These are phyloP conservation scores for Calonectria crousiana DNA, from an alignment of 2,329 filamentous ascomycete genomes.

Conservation along the genomic window DNA sequence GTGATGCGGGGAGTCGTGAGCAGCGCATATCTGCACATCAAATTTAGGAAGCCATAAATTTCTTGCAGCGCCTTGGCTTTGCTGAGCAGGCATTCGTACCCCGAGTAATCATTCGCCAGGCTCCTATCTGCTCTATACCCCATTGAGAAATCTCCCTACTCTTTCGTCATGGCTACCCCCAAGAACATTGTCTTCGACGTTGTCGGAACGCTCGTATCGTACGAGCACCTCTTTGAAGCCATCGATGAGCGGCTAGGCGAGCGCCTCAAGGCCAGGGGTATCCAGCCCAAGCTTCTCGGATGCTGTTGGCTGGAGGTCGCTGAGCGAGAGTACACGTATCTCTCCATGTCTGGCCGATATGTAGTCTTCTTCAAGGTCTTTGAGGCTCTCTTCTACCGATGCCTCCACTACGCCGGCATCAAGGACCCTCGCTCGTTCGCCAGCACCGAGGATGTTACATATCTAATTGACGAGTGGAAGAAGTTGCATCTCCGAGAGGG, in stretches of 20 bases:
- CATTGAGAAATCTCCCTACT: not conserved
- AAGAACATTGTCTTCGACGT: conserved; percentile 38
- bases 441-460: conserved; percentile 5
- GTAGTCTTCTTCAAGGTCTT: conserved; percentile 26
- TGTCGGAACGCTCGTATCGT: conserved; percentile 31
- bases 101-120: not conserved
- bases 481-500: conserved; percentile 17
- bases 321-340: conserved; percentile 25
- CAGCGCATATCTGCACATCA: not conserved
- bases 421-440: conserved; percentile 18
- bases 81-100: not conserved
- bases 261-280: conserved; percentile 13
- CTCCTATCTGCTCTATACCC: not conserved
- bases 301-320: conserved; percentile 25
- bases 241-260: conserved; percentile 18
- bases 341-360: conserved; percentile 25
- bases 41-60: conserved; percentile 1
- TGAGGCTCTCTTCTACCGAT: conserved; percentile 22
- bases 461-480: conserved; percentile 20
- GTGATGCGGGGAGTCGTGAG: not conserved
- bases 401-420: conserved; percentile 23
- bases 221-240: conserved; percentile 26
- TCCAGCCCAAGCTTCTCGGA: conserved; percentile 21
- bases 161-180: not conserved
- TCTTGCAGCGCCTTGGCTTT: not conserved